Evolutionary conservation across 2,329 filamentous ascomycete genomes (phyloP).

Genomic region (Talaromyces sp.): DNA sequence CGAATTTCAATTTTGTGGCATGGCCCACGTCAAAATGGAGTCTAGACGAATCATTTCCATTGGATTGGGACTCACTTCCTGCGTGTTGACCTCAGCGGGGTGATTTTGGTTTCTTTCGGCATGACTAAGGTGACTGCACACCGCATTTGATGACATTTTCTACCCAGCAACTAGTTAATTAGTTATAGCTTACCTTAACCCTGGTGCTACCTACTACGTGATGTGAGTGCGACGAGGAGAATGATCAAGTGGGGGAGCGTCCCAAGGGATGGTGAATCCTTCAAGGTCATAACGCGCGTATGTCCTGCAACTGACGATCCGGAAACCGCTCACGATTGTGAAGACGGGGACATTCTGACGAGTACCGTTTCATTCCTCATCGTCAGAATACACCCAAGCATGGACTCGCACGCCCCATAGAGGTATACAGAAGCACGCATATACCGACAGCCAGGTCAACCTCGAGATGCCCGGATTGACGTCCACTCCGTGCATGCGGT

Average conservation of each 20-base stretch:
- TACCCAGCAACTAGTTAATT: too few species aligned
- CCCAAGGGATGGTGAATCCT: neutral
- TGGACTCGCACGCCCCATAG: too few species aligned
- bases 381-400: too few species aligned
- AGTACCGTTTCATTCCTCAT: neutral
- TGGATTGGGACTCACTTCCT: neutral
- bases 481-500: neutral
- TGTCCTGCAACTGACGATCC: neutral
- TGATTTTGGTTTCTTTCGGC: neutral
- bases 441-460: neutral
- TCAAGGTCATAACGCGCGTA: neutral
- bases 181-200: too few species aligned
- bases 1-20: neutral
- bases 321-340: neutral
- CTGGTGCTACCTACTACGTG: too few species aligned
- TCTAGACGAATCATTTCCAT: neutral
- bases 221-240: neutral
- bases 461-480: neutral
- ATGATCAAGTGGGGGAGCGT: neutral
- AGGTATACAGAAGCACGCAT: neutral
- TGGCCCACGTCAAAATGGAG: conserved; percentile 4
- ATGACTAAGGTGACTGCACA: neutral
- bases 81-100: neutral
- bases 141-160: neutral
- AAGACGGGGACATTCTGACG: neutral